A percentile compares a stretch with the other conserved stretches of the same genome.
These are phyloP conservation scores for Scheffersomyces stambukii DNA, from an alignment of 1,139 yeast genomes.

Conservation along the genomic window DNA sequence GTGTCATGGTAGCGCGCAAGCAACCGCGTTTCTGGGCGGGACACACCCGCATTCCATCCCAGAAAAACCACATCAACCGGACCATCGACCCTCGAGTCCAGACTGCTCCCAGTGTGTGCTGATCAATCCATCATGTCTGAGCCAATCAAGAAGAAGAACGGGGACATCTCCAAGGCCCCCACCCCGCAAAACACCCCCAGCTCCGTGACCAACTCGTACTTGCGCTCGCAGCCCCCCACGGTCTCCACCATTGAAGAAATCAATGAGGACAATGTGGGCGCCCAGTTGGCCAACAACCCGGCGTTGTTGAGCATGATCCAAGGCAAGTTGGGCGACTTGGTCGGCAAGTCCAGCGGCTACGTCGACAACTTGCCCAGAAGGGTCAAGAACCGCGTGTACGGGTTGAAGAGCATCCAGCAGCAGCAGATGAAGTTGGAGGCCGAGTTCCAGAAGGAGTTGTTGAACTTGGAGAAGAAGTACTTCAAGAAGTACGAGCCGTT, in stretches of 20 bases:
- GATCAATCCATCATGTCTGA: constrained; percentile 48
- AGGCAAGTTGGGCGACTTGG: constrained; percentile 79
- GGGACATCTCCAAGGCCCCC: constrained; percentile 89
- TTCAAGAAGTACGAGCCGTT: constrained; percentile 73
- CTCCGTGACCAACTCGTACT: constrained; percentile 72
- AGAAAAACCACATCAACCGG: too few species aligned
- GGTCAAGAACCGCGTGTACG: constrained; percentile 75
- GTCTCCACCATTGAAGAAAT: constrained; percentile 80
- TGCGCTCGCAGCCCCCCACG: constrained; percentile 66
- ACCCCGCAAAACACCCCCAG: constrained; percentile 99
- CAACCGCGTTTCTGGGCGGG: too few species aligned
- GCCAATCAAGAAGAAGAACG: constrained; percentile 64
- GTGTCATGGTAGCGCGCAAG: too few species aligned
- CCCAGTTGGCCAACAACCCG: constrained; percentile 64
- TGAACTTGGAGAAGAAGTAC: constrained; percentile 81
- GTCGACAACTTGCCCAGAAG: constrained; percentile 70
- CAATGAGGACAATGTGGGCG: constrained; percentile 30
- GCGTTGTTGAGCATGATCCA: constrained; percentile 81
- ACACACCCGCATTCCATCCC: too few species aligned
- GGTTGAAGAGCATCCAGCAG: constrained; percentile 80
- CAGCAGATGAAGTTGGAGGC: constrained; percentile 82
- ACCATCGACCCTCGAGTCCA: too few species aligned
- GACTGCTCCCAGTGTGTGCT: too few species aligned
- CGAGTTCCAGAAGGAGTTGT: constrained; percentile 84
- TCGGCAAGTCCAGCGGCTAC: constrained; percentile 87